Evolutionary conservation across 805 yeast species (phyloP), one percentile per base, ranked within the genome.

Genomic region (Metschnikowia corniflorae): DNA sequence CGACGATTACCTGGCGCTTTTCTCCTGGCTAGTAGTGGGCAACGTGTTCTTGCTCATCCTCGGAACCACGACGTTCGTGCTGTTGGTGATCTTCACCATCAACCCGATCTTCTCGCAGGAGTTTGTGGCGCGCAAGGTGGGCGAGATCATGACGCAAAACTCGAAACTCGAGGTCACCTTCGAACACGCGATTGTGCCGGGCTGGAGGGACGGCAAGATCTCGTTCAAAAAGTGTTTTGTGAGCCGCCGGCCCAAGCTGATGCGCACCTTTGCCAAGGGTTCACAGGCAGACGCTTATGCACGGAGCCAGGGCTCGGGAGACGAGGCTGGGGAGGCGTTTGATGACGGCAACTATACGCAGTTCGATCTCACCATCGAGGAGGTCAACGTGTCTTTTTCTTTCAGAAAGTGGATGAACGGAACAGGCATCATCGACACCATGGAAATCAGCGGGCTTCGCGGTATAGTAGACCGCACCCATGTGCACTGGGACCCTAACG

Each of bases 321-420:
- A 17, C 15, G 19, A 18, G 23, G 33, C 23, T 28, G 58, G 50
- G 16, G 71, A 63, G 18, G 63, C 63, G 15, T 37, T 29, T 14
- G 96, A 84, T 50, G 95, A 88, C 55, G 97, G 97, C 1, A 93
- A 93, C 60, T 93, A 89, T 60, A 91, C 98, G 0, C 98, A 93
- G 57, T 93, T 82, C 57, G 98, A 93, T 58, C 58, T 93, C 26
- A 86, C 95, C 0, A 83, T 93, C 12, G 96, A 91, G 41, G 84
- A 83, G 47, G 81, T 89, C 9, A 80, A 82, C 35, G 75, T 93
- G 0, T 80, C 95, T 1, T 63, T 93, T 13, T 84, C 94, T 9
- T 77, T 93, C 47, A 69, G 76, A 35, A 86, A 87, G 52, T 93
- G 97, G 94, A 65, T 93, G 35, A 82, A 85, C 49, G 97, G 97